Evolutionary conservation across 345 rosid genomes (phyloP).

Genomic region (Eucalyptus cloeziana): DNA sequence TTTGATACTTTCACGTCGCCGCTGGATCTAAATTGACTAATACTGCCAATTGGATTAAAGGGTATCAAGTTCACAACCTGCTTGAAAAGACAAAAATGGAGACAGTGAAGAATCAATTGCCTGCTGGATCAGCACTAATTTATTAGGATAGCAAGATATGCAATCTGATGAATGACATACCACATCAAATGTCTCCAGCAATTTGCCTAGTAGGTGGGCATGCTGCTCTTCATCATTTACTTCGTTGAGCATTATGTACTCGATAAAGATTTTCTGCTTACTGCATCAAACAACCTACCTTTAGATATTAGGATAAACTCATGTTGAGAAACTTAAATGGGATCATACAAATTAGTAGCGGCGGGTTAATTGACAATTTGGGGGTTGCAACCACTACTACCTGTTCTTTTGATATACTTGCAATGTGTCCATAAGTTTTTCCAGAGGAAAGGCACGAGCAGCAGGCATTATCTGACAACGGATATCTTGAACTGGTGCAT

Average conservation of each 20-base stretch:
- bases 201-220: constrained; percentile 69
- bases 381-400: constrained; percentile 9
- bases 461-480: constrained; percentile 98
- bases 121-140: background rate
- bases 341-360: background rate
- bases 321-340: background rate
- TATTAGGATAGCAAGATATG: background rate
- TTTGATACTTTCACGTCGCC: constrained; percentile 36
- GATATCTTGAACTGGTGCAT: constrained; percentile 93
- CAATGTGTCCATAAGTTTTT: constrained; percentile 76
- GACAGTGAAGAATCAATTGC: background rate
- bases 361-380: background rate
- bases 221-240: constrained; percentile 84
- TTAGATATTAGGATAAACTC: background rate
- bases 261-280: constrained; percentile 74
- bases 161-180: constrained; percentile 24
- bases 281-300: constrained; percentile 9
- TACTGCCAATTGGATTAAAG: constrained; percentile 73
- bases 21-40: constrained; percentile 60
- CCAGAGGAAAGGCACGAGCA: constrained; percentile 94
- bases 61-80: constrained; percentile 97
- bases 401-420: constrained; percentile 65
- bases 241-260: constrained; percentile 95
- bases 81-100: background rate
- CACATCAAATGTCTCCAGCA: constrained; percentile 82